Conservation (phyloP, 2,329 filamentous ascomycete species). For the Ophiocordyceps camponoti-leonardi region DNA sequence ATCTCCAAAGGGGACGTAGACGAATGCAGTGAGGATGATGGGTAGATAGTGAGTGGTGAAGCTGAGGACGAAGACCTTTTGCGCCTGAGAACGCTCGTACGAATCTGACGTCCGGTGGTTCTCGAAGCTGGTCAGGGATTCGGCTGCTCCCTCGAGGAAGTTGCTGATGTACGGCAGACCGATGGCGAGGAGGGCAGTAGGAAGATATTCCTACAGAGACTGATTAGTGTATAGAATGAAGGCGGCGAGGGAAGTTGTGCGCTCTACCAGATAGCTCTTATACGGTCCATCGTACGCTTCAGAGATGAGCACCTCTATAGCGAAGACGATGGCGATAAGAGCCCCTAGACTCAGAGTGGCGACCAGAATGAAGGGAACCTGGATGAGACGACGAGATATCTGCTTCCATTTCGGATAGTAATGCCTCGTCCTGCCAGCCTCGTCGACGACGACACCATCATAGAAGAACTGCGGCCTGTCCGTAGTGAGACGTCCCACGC, state of each 20-base stretch:
- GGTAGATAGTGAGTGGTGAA: constrained; percentile 69
- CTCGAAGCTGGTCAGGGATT: constrained; percentile 48
- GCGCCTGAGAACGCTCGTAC: constrained; percentile 51
- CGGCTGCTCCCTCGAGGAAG: constrained; percentile 44
- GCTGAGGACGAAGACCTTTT: constrained; percentile 62
- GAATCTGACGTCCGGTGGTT: constrained; percentile 57
- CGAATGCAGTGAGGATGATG: constrained; percentile 59
- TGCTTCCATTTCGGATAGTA: constrained; percentile 50
- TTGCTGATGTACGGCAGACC: constrained; percentile 48
- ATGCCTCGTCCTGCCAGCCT: constrained; percentile 42
- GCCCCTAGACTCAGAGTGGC: constrained; percentile 42
- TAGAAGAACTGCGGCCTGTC: constrained; percentile 48
- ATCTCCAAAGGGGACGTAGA: constrained; percentile 61
- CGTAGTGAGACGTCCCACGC: constrained; percentile 48
- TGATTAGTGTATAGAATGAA: too few relatives aligned
- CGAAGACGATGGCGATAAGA: constrained; percentile 53
- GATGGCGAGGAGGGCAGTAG: constrained; percentile 52
- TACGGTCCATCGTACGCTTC: constrained; percentile 57
- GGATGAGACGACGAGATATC: constrained; percentile 45
- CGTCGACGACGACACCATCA: constrained; percentile 43
- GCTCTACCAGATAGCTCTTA: constrained; percentile 46
- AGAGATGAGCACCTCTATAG: constrained; percentile 57
- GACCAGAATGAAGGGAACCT: constrained; percentile 49
- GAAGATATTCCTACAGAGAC: constrained; percentile 45
- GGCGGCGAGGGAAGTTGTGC: too few relatives aligned